Base-by-base conservation (phyloP, 2,329 filamentous ascomycete species). In the Colletotrichum plurivorum region DNA sequence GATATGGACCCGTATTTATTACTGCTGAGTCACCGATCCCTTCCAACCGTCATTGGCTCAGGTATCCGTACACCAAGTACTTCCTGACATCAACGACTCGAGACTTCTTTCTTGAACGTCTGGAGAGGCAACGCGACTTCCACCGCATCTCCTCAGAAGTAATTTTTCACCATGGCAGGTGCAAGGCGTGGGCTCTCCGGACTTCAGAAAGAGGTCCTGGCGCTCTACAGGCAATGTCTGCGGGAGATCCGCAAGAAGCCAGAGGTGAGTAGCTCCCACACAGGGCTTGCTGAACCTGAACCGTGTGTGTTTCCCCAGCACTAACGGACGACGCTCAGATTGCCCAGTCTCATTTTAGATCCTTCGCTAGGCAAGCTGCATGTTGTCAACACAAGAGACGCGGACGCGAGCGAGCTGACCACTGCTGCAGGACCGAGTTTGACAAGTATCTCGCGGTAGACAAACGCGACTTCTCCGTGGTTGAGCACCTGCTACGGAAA, bases 201-300 rank as follows among this genome's bases (percentile, higher is more conserved):
- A 43, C 85, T 98, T n/a, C 95, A 98, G 78, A 92, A 89, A 75
- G 94, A 97, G 76, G 95, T 98, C 4, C 81, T 98, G 59, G 86
- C 90, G 41, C 88, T 99, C 15, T 99, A 98, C 79, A 90, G 95
- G 67, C 89, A 90, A 77, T 98, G 95, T 76, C 84, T 99, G 27
- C 89, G 95, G 69, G 93, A 93, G 76, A 90, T 92, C 68, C 89
- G 92, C 69, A 91, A 90, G 76, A 98, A 99, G 80, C 94, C 95
- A 57, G 78, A 82, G 75, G 94, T 95, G 79, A 71, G 75, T 56
- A 20, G 13, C 20, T 43, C 31, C 39, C 13, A 12, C 4, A 12
- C 16, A 36, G 13, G 41, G 22, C 27, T 39, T 49, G 46, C 10
- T 20, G n/a, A 22, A 18, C 16, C 22, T 25, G 22, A 45, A 63